These are phyloP conservation scores for Blastobotrys americana DNA, from an alignment of 805 yeast species.

Conservation along the genomic window DNA sequence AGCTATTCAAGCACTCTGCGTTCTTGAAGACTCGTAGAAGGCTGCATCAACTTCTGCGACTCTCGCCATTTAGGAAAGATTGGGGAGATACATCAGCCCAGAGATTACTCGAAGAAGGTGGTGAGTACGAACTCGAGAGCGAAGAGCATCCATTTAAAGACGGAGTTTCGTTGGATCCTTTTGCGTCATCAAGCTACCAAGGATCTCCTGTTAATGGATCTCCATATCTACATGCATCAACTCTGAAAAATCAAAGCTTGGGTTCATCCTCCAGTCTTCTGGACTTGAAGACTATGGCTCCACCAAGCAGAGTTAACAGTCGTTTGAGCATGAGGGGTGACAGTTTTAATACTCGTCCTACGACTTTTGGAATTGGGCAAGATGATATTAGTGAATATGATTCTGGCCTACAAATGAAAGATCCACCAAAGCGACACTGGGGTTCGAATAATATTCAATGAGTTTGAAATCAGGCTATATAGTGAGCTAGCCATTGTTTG, in stretches of 20 bases:
- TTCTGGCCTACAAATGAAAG: no score
- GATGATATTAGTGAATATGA: no score
- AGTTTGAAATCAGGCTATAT: no score
- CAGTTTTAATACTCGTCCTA: neutral
- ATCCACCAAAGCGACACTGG: no score
- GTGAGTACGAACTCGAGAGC: neutral
- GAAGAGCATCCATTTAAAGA: neutral
- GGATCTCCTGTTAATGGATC: neutral
- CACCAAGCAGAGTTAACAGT: neutral
- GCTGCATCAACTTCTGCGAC: neutral
- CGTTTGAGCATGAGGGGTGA: neutral
- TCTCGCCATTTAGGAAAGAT: neutral
- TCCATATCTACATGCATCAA: neutral
- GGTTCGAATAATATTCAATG: no score
- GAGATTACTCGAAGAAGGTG: neutral
- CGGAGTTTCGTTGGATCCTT: neutral
- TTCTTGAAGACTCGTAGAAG: neutral
- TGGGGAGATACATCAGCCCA: neutral
- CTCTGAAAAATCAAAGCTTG: neutral
- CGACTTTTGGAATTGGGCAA: neutral
- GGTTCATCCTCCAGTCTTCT: neutral
- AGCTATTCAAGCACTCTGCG: neutral
- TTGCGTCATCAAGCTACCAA: neutral
- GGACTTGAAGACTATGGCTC: neutral
- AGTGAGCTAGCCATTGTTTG: no score